Base-by-base conservation (phyloP, 2,329 filamentous ascomycete species). In the Colletotrichum lentis region DNA sequence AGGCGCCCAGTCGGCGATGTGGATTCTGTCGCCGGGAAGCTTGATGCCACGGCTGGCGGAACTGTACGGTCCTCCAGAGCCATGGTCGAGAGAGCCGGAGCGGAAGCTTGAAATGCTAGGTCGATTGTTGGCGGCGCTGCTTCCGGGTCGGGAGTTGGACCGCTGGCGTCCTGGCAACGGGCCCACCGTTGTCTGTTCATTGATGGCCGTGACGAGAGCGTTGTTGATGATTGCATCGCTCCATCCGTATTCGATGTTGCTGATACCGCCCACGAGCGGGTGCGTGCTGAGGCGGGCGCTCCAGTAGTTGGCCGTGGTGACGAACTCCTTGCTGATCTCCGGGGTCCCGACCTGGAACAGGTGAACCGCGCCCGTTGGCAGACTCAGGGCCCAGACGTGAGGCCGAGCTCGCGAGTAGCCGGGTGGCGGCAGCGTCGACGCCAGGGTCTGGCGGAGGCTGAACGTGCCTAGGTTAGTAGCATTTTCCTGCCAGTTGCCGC, bases 181-280 rank as follows among this genome's bases (percentile, higher is more conserved):
- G 70, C 64, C 74, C 72, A 66, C 49, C 50, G 71, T 73, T 3
- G n/a, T n/a, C n/a, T 79, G 78, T 58, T 88, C 85, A 68, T 85
- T 84, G 72, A 87, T 84, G 31, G 84, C 83, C 5, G 76, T 78
- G 4, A 88, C 82, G 1, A 87, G 79, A 10, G 84, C 80, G 62
- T 83, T 87, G 72, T 88, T 89, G 74, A 97, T 89, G 69, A 97
- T 89, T 22, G 85, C 84, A 47, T 97, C 93, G 73, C 93, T 92
- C 96, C 96, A 99, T 61, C 96, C 96, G 75, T 97, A 98, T 78
- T 99, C 96, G 73, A 98, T 91, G 77, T 97, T 99, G 80, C 93
- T 97, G 73, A 99, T 92, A 64, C 94, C 95, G 65, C 96, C 96
- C 41, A 95, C 88, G 39, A 99, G 83, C 2, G 96, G 96, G 76